Percentiles rank a stretch among this genome's conserved stretches.
phyloP scores from a whole-genome alignment of 495 filamentous ascomycete species.

The Penicillium silybi region DNA sequence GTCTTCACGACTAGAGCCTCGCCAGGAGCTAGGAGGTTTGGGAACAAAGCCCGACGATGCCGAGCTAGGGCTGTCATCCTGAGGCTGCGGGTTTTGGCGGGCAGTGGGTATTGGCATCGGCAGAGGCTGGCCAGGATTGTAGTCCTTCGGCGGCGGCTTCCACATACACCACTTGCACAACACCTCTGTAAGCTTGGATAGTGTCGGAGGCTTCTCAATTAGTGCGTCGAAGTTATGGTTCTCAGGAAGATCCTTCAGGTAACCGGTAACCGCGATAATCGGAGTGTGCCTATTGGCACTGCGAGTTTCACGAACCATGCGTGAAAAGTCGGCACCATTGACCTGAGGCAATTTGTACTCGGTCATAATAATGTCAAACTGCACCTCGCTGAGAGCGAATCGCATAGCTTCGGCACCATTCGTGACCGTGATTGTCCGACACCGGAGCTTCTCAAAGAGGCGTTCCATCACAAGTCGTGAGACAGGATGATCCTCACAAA shows the following conservation, averaged over 20 bases:
- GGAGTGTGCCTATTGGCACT: slow-evolving; percentile 93
- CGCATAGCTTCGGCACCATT: slow-evolving; percentile 88
- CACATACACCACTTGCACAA: slow-evolving; percentile 84
- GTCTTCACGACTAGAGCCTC: slow-evolving; percentile 73
- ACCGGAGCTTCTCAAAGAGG: slow-evolving; percentile 88
- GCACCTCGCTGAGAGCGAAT: slow-evolving; percentile 86
- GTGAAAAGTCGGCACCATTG: slow-evolving; percentile 89
- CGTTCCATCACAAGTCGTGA: slow-evolving; percentile 96
- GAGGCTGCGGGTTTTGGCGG: slow-evolving; percentile 55
- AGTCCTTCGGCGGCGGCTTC: slow-evolving; percentile 68
- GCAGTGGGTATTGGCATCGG: slow-evolving; percentile 57
- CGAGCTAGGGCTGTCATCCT: slow-evolving; percentile 82
- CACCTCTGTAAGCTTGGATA: slow-evolving; percentile 81
- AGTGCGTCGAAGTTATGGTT: slow-evolving; percentile 92
- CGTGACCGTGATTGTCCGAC: slow-evolving; percentile 85
- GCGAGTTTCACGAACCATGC: slow-evolving; percentile 94
- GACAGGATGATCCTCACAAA: slow-evolving; percentile 98
- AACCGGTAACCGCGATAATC: slow-evolving; percentile 95
- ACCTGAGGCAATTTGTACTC: slow-evolving; percentile 93
- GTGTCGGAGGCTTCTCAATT: slow-evolving; percentile 92
- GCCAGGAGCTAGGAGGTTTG: slow-evolving; percentile 67
- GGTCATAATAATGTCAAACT: slow-evolving; percentile 96
- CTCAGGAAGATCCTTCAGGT: slow-evolving; percentile 90
- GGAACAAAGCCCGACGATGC: slow-evolving; percentile 70
- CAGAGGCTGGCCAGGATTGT: slow-evolving; percentile 42